A percentile compares a stretch with the other conserved stretches of the same genome.
phyloP scores from a whole-genome alignment of 768 basidiomycete species.

The Pisolithus albus region DNA sequence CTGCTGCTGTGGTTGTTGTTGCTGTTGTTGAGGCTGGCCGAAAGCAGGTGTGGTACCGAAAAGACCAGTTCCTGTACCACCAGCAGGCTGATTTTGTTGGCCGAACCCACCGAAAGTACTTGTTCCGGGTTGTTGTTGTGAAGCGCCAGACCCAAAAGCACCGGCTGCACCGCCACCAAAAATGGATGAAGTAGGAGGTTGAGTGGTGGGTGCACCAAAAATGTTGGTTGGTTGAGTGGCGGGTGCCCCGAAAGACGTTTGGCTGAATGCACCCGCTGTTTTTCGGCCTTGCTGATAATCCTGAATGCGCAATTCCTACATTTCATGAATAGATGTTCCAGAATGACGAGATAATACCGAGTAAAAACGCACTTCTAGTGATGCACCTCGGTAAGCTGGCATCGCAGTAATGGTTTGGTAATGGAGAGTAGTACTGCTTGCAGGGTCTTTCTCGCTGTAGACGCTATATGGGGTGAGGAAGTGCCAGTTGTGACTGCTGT shows the following conservation, averaged over 20 bases:
- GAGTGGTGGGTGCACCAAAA: slow-evolving; percentile 24
- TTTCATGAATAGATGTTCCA: not conserved
- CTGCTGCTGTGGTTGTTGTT: slow-evolving; percentile 26
- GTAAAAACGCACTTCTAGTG: slow-evolving; percentile 55
- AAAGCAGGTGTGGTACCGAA: slow-evolving; percentile 40
- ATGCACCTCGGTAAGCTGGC: slow-evolving; percentile 70
- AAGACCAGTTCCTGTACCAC: slow-evolving; percentile 31
- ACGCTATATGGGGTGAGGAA: slow-evolving; percentile 55
- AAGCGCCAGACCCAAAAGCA: slow-evolving; percentile 15
- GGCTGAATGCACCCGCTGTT: slow-evolving; percentile 58
- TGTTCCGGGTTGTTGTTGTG: slow-evolving; percentile 24
- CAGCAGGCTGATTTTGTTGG: slow-evolving; percentile 34
- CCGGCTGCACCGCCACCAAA: slow-evolving; percentile 21
- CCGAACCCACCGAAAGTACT: slow-evolving; percentile 27
- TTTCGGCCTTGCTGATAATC: slow-evolving; percentile 73
- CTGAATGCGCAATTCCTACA: slow-evolving; percentile 67
- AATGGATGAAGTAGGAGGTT: slow-evolving; percentile 26
- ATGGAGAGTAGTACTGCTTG: slow-evolving; percentile 43
- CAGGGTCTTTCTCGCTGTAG: slow-evolving; percentile 60
- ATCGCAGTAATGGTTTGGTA: slow-evolving; percentile 82
- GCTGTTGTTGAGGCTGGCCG: slow-evolving; percentile 29
- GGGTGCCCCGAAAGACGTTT: slow-evolving; percentile 28
- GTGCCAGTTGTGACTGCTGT: slow-evolving; percentile 66
- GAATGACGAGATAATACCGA: not conserved
- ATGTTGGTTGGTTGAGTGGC: slow-evolving; percentile 18